A percentile compares a stretch with the other conserved stretches of the same genome.
Evolutionary conservation across 441 rosid species (phyloP).

Genomic region (Erodium texanum): DNA sequence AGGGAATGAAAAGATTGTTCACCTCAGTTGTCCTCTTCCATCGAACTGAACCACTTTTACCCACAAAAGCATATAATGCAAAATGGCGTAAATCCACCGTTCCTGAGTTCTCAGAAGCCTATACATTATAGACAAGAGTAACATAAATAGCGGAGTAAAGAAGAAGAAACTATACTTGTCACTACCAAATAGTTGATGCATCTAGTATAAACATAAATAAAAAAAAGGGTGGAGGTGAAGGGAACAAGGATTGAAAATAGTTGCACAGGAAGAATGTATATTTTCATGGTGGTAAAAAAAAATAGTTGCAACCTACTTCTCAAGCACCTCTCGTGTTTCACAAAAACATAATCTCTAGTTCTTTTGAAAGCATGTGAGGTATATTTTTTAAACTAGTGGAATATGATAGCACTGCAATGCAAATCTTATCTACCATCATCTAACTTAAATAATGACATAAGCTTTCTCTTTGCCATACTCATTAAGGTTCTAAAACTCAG

Average conservation of each 20-base stretch:
- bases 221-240: no score
- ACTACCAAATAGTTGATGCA: background rate
- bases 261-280: background rate
- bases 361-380: background rate
- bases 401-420: background rate
- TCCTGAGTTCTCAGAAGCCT: constrained; percentile 80
- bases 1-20: constrained; percentile 4
- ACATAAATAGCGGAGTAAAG: background rate
- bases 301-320: background rate
- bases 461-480: background rate
- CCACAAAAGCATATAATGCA: constrained; percentile 89
- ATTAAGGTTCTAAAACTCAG: no score
- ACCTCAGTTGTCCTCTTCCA: constrained; percentile 98
- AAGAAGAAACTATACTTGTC: background rate
- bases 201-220: background rate
- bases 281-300: background rate
- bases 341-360: background rate
- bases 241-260: no score
- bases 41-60: constrained; percentile 55
- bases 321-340: background rate
- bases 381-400: background rate
- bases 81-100: constrained; percentile 72
- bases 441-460: background rate
- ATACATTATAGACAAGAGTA: background rate
- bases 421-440: background rate